phyloP scores from a whole-genome alignment of 129 eudicot genomes.

The Lonicera japonica region DNA sequence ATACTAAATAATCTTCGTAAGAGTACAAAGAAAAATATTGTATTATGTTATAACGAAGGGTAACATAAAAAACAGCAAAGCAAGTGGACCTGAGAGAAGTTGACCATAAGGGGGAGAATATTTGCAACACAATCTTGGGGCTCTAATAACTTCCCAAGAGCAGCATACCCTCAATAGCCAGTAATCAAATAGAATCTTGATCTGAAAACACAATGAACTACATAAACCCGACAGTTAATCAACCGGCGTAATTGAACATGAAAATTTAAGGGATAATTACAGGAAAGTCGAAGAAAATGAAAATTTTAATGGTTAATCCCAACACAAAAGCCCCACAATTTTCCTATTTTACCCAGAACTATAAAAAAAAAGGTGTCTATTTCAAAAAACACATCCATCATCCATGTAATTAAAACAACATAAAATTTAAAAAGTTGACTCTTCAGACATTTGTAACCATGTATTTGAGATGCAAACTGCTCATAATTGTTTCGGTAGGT shows the following conservation, averaged over 20 bases:
- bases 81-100: slow-evolving; percentile 75
- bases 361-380: background rate
- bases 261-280: background rate
- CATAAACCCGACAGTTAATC: slow-evolving; percentile 4
- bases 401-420: background rate
- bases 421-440: background rate
- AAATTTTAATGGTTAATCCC: background rate
- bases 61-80: background rate
- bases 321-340: background rate
- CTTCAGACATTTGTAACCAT: background rate
- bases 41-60: too few relatives aligned
- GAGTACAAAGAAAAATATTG: too few relatives aligned
- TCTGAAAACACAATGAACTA: slow-evolving; percentile 34
- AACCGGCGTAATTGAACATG: background rate
- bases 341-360: background rate
- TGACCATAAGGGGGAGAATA: slow-evolving; percentile 93
- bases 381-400: background rate
- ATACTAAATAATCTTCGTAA: too few relatives aligned
- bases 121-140: slow-evolving; percentile 96
- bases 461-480: too few relatives aligned
- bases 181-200: slow-evolving; percentile 96
- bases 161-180: slow-evolving; percentile 99
- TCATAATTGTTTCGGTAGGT: too few relatives aligned
- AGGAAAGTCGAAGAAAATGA: background rate
- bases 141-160: slow-evolving; percentile 93